These are phyloP conservation scores for Hibiscus mutabilis DNA, from an alignment of 345 rosid species.

Conservation along the genomic window DNA sequence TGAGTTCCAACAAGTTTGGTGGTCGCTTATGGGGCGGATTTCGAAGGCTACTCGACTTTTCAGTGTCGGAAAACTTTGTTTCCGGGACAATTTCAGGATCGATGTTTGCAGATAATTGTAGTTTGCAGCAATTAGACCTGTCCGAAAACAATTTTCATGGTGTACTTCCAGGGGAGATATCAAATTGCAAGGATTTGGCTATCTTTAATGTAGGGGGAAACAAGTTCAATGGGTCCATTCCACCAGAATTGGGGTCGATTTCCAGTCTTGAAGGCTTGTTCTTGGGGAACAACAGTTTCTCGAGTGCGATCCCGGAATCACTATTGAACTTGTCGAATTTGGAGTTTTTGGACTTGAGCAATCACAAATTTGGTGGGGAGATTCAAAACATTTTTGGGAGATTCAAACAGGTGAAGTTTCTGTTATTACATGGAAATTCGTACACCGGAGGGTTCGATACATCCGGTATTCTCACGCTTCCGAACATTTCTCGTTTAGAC, in stretches of 20 bases:
- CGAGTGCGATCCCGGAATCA: conserved; percentile 52
- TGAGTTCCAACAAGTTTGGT: conserved; percentile 51
- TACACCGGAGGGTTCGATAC: conserved; percentile 53
- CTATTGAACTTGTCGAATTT: conserved; percentile 49
- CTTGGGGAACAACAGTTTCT: conserved; percentile 66
- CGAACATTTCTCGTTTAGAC: conserved; percentile 55
- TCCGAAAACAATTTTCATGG: conserved; percentile 55
- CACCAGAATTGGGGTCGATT: conserved; percentile 55
- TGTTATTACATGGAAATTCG: conserved; percentile 50
- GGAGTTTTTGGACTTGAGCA: conserved; percentile 65
- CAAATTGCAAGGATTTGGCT: conserved; percentile 47
- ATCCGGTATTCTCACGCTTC: conserved; percentile 62
- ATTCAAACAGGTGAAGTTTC: conserved; percentile 51
- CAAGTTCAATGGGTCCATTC: conserved; percentile 50
- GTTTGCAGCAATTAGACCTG: conserved; percentile 44
- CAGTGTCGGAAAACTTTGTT: conserved; percentile 47
- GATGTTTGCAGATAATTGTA: conserved; percentile 44
- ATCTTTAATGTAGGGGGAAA: conserved; percentile 63
- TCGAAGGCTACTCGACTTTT: conserved; percentile 47
- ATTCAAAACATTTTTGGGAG: conserved; percentile 66
- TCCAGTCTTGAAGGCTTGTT: conserved; percentile 49
- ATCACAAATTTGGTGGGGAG: conserved; percentile 52
- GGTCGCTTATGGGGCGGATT: conserved; percentile 58
- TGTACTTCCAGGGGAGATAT: conserved; percentile 37
- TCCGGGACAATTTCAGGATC: conserved; percentile 35